These are phyloP conservation scores for Syzygium grande DNA, from an alignment of 345 rosid species.

Conservation along the genomic window DNA sequence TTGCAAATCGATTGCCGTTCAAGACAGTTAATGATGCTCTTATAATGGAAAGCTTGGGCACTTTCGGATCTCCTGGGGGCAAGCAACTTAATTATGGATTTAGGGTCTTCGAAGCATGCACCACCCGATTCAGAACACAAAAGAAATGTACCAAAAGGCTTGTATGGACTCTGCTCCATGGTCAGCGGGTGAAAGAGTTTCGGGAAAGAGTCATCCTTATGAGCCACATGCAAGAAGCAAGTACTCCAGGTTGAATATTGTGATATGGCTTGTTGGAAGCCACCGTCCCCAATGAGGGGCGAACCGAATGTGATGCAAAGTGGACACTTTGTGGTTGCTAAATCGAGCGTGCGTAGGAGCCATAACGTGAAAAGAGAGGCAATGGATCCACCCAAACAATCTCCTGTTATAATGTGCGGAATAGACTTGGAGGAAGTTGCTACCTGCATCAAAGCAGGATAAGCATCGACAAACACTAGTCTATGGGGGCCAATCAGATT, in stretches of 20 bases:
- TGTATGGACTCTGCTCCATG: conserved; percentile 8
- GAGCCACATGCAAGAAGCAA: conserved; percentile 48
- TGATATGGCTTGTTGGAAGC: conserved; percentile 23
- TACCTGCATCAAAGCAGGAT: not conserved
- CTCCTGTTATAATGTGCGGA: conserved; percentile 47
- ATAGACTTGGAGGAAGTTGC: not conserved
- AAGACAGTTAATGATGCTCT: not conserved
- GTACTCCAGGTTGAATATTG: conserved; percentile 27
- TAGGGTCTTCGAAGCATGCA: conserved; percentile 43
- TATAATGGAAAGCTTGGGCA: conserved; percentile 14
- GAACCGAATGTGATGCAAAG: conserved; percentile 74
- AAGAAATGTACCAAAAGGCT: conserved; percentile 53
- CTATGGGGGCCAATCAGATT: not conserved
- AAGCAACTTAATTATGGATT: conserved; percentile 19
- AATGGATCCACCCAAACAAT: conserved; percentile 50
- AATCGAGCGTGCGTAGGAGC: conserved; percentile 32
- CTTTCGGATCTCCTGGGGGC: conserved; percentile 1
- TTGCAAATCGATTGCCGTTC: not conserved
- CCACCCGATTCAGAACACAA: conserved; percentile 23
- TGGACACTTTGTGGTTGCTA: conserved; percentile 9
- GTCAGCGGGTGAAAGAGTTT: conserved; percentile 6
- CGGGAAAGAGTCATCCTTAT: conserved; percentile 25
- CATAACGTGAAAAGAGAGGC: conserved; percentile 66
- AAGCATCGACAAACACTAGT: not conserved
- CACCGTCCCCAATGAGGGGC: conserved; percentile 37